Base-by-base conservation (phyloP, 108 stramenopile genomes). In the Thalassiosira profunda region DNA sequence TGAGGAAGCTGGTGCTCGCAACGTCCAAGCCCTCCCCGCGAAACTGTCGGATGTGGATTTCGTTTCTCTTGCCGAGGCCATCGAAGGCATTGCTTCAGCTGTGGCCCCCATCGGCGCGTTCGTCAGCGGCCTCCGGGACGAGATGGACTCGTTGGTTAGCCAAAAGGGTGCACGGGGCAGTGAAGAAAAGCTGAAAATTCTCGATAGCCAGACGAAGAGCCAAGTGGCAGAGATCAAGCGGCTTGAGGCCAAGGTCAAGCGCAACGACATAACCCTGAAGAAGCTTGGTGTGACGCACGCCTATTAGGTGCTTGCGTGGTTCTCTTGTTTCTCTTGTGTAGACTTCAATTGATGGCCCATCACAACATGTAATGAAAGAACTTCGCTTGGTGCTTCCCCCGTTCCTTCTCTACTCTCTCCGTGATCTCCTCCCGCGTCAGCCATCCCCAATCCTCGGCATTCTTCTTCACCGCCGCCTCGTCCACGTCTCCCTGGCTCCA, bases 351-450 rank as follows among this genome's bases (percentile, higher is more conserved):
- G n/a, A n/a, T n/a, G n/a, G n/a, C n/a, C n/a, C n/a, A 34, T 42
- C 78, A 89, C 46, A 94, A 73, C 53, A 94, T 51, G 64, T 91
- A 94, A 48, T 83, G 84, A 58, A 87, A 92, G 40, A 91, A 91
- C 57, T 86, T 91, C 14, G 85, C 75, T 53, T 82, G 70, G 43
- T 85, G 76, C 20, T 74, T 62, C 10, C 80, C 84, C 45, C 76
- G 56, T 51, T 81, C 70, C 31, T 63, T 53, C 49, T 67, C 40
- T 9, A 89, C 62, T 28, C 70, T 58, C n/a, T 83, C 87, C 36
- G 84, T 79, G 12, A 91, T 67, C 59, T 95, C 94, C n/a, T 74
- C 64, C 41, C 78, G 72, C 31, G 76, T 83, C 47, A 95, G 55
- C 94, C 94, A 95, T 34, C 75, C 94, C 76, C 81, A 88, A 63